phyloP scores from a whole-genome alignment of 306 rosid genomes.

The Vachellia collinsii region DNA sequence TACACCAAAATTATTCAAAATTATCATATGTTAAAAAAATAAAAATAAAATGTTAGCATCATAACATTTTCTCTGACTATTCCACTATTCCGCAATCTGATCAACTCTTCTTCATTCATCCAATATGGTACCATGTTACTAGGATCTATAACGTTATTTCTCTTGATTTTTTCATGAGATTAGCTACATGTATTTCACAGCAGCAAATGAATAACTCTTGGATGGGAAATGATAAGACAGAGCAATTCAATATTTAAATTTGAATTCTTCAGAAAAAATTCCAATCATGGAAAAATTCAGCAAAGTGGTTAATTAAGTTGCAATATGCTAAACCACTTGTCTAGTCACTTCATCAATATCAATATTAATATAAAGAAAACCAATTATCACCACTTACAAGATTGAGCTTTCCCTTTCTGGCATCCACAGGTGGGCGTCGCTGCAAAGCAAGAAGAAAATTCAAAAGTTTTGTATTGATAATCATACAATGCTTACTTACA shows the following conservation, averaged over 20 bases:
- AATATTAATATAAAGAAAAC: conserved; percentile 11
- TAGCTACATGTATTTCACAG: not conserved
- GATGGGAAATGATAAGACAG: too few relatives aligned
- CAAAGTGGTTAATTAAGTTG: too few relatives aligned
- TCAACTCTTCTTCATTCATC: conserved; percentile 8
- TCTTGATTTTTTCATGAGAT: not conserved
- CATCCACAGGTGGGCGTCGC: conserved; percentile 93
- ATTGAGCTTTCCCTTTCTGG: conserved; percentile 79
- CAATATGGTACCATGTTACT: not conserved
- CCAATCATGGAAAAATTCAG: too few relatives aligned
- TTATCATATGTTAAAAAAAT: not conserved
- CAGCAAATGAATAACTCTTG: too few relatives aligned
- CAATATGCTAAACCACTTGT: too few relatives aligned
- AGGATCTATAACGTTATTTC: not conserved
- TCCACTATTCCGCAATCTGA: conserved; percentile 10
- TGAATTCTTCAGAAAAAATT: too few relatives aligned
- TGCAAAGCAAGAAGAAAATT: conserved; percentile 55
- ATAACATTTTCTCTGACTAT: conserved; percentile 30
- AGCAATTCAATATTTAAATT: too few relatives aligned
- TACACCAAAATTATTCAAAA: conserved; percentile 41
- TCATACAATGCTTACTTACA: conserved; percentile 27
- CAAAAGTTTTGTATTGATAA: conserved; percentile 31
- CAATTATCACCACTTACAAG: conserved; percentile 60
- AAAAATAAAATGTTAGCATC: conserved; percentile 20
- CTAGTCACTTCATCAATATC: too few relatives aligned